Evolutionary conservation across 2,329 filamentous ascomycete genomes (phyloP).

Genomic region (Botrytis pseudocinerea): DNA sequence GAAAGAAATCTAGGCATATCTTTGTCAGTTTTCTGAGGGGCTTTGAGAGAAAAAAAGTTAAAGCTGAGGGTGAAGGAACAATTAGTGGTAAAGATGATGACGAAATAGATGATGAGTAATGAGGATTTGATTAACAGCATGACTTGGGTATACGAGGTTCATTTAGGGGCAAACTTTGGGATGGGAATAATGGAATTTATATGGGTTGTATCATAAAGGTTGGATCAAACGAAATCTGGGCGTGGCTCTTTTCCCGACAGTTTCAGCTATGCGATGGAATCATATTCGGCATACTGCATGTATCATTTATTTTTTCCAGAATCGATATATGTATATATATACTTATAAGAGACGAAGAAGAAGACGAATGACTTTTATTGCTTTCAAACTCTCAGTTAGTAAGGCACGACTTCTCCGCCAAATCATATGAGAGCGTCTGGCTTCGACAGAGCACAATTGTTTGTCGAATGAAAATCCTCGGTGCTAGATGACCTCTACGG

Average conservation of each 20-base stretch:
- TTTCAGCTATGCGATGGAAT: background rate
- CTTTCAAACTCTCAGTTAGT: background rate
- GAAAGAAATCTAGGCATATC: constrained; percentile 19
- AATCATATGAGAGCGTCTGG: background rate
- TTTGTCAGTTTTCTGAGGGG: constrained; percentile 10
- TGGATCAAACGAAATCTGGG: background rate
- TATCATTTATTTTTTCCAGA: background rate
- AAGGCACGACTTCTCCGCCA: background rate
- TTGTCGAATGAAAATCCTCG: background rate
- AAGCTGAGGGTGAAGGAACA: background rate
- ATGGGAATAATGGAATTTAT: background rate
- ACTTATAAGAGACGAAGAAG: background rate
- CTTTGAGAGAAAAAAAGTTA: background rate
- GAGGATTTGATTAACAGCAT: background rate
- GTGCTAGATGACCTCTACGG: background rate
- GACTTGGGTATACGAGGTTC: background rate
- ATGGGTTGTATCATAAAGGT: background rate
- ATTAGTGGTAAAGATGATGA: background rate
- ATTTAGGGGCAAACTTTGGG: background rate
- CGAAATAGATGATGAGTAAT: constrained; percentile 3
- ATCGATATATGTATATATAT: background rate
- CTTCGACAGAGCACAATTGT: background rate
- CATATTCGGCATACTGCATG: background rate
- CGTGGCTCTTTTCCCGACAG: background rate
- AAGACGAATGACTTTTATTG: background rate